A percentile compares a stretch with the other conserved stretches of the same genome.
These are phyloP conservation scores for Coemansia sp. DNA, from an alignment of 192 early-diverging fungal species.

Conservation along the genomic window DNA sequence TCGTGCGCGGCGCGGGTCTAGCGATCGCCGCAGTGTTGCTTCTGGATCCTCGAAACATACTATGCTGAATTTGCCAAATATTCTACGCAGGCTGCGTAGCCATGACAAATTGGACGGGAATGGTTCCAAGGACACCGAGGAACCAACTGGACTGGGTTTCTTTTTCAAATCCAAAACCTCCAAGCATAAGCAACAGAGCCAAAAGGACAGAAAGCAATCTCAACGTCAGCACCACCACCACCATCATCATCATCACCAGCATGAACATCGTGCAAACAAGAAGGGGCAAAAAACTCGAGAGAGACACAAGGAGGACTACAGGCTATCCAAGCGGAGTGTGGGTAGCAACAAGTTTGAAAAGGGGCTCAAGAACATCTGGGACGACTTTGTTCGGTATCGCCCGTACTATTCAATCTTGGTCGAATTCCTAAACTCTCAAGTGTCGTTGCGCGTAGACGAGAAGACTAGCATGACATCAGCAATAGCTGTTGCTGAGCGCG, in stretches of 20 bases:
- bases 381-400: conserved; percentile 43
- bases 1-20: conserved; percentile 7
- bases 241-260: neutral
- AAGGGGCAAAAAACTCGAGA: conserved; percentile 8
- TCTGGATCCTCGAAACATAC: conserved; percentile 28
- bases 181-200: conserved; percentile 1
- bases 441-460: conserved; percentile 50
- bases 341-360: conserved; percentile 43
- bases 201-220: no score
- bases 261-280: neutral
- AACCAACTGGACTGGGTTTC: conserved; percentile 5
- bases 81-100: conserved; percentile 35
- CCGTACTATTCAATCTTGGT: conserved; percentile 47
- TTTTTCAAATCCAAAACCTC: conserved; percentile 18
- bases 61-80: conserved; percentile 17
- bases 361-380: conserved; percentile 40
- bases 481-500: conserved; percentile 43
- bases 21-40: conserved; percentile 19
- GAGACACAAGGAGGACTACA: conserved; percentile 20
- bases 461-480: conserved; percentile 34
- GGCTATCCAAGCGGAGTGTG: conserved; percentile 9
- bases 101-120: conserved; percentile 12
- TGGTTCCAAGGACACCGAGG: neutral
- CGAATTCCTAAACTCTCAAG: conserved; percentile 55
- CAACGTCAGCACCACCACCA: conserved; percentile 6